These are phyloP conservation scores for Dysphania ambrosioides DNA, from an alignment of 148 eudicot genomes.

Conservation along the genomic window DNA sequence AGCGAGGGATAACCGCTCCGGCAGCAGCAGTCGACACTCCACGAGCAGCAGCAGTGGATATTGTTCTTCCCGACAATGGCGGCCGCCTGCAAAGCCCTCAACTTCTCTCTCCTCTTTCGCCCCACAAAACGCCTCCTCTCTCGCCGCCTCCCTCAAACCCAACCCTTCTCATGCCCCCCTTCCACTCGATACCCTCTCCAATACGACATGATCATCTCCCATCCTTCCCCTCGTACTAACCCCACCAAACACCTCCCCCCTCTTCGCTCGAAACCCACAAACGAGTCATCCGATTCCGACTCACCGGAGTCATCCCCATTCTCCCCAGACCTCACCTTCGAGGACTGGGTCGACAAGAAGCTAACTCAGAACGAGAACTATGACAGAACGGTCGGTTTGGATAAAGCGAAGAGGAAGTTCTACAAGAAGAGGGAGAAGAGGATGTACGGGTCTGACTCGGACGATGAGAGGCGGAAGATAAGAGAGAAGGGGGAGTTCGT, in stretches of 20 bases:
- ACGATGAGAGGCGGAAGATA: conserved; percentile 45
- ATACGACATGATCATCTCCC: conserved; percentile 81
- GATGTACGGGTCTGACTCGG: conserved; percentile 87
- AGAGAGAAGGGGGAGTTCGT: conserved; percentile 44
- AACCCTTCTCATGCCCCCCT: conserved; percentile 51
- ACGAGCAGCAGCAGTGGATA: too few species aligned
- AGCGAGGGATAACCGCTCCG: too few species aligned
- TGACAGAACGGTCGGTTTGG: conserved; percentile 34
- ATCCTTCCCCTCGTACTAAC: conserved; percentile 36
- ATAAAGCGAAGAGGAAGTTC: conserved; percentile 76
- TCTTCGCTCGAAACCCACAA: conserved; percentile 32
- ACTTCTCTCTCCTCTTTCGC: conserved; percentile 37
- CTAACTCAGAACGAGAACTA: conserved; percentile 31
- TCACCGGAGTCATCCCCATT: conserved; percentile 29
- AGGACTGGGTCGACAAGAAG: conserved; percentile 79
- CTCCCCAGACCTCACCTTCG: conserved; percentile 45
- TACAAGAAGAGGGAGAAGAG: conserved; percentile 71
- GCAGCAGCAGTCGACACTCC: too few species aligned
- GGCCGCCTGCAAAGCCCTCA: conserved; percentile 28
- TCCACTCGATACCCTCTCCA: conserved; percentile 76
- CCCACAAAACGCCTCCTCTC: conserved; percentile 27
- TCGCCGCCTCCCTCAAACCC: conserved; percentile 1
- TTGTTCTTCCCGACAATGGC: too few species aligned
- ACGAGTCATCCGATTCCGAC: conserved; percentile 24
- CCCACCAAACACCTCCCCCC: conserved; percentile 26